Evolutionary conservation across 129 eudicot species (phyloP).

Genomic region (Kitagawia praeruptora): DNA sequence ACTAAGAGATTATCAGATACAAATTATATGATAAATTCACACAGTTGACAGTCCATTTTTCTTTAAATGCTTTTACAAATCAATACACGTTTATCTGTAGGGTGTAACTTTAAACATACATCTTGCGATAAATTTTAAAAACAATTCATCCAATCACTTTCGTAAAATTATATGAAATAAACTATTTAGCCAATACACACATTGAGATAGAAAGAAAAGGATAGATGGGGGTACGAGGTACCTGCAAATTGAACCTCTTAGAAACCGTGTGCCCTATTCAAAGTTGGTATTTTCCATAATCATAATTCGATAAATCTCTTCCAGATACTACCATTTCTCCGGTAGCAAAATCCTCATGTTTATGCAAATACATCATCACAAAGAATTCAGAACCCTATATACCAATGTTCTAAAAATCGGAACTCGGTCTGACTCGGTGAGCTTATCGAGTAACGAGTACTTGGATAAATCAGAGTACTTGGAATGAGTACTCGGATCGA

Average conservation of each 20-base stretch:
- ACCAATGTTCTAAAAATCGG: neutral
- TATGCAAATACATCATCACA: neutral
- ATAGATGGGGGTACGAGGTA: neutral
- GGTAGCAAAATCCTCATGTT: neutral
- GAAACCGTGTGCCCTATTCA: conserved; percentile 1
- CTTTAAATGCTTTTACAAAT: neutral
- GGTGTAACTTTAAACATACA: neutral
- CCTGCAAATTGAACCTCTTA: neutral
- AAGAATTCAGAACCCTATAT: conserved; percentile 16
- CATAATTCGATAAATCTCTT: neutral
- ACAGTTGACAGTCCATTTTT: neutral
- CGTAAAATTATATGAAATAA: neutral
- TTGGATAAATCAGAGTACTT: no score
- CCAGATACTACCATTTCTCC: neutral
- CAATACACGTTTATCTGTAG: neutral
- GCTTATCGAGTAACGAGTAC: no score
- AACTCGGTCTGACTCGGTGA: no score
- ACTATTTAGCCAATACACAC: neutral
- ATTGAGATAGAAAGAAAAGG: neutral
- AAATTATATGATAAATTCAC: neutral
- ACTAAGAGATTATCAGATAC: neutral
- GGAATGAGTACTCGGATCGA: no score
- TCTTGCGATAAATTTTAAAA: neutral
- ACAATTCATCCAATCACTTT: neutral
- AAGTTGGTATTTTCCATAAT: conserved; percentile 9